These are phyloP conservation scores for Podaxis sp. DNA, from an alignment of 768 basidiomycete genomes.

Conservation along the genomic window DNA sequence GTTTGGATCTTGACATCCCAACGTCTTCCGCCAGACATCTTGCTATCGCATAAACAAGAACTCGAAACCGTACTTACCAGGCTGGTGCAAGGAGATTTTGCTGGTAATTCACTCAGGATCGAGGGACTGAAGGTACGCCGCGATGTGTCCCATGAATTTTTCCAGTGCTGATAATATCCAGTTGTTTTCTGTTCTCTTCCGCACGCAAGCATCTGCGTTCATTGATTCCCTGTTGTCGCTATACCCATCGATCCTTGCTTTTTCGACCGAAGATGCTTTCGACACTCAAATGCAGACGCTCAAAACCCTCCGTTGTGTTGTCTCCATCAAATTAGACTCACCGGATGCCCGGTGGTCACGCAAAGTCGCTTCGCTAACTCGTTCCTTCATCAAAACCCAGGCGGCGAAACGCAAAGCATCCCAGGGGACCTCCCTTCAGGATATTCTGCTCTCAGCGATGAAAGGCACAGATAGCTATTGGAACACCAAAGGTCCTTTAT, in stretches of 20 bases:
- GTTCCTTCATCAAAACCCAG: constrained; percentile 10
- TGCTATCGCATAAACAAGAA: constrained; percentile 22
- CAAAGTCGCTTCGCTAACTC: constrained; percentile 2
- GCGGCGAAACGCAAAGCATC: constrained; percentile 12
- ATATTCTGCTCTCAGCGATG: constrained; percentile 27
- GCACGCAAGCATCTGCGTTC: neutral
- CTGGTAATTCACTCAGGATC: neutral
- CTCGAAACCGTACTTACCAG: constrained; percentile 5
- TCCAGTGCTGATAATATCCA: neutral
- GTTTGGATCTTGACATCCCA: constrained; percentile 52
- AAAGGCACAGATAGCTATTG: neutral
- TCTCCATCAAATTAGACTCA: constrained; percentile 2
- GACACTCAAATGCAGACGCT: constrained; percentile 3
- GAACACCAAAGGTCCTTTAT: constrained; percentile 33
- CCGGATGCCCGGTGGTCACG: neutral
- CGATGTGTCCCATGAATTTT: neutral
- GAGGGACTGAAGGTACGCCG: constrained; percentile 6
- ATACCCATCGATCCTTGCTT: constrained; percentile 4
- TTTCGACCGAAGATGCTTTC: neutral
- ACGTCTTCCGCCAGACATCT: constrained; percentile 41
- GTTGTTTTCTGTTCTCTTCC: constrained; percentile 9
- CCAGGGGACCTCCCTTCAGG: constrained; percentile 28
- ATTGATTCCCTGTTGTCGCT: neutral
- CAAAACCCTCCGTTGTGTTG: constrained; percentile 5
- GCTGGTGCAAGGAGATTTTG: constrained; percentile 5